Evolutionary conservation across 257 asterid species (phyloP), one percentile per base, ranked within the genome.

Genomic region (Solanum piurae): DNA sequence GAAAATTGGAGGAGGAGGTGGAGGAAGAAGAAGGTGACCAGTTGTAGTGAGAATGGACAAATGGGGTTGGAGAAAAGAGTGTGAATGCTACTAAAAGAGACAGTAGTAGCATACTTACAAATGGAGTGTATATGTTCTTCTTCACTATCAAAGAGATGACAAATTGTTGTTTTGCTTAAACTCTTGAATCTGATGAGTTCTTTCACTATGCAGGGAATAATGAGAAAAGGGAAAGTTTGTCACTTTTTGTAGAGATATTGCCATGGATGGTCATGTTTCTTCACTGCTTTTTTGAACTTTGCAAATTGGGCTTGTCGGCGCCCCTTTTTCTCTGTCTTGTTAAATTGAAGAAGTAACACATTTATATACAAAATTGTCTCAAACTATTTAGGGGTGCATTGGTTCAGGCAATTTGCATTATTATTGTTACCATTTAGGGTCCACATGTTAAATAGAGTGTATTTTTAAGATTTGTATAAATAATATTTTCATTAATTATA

Each of bases 21-120:
- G 92, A 89, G 84, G 94, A 87, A 87, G 97, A 91, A 91, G 95
- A 72, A 34, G 84, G 71, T 27, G 66, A 79, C 83, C 83, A 91
- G 91, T 91, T 91, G 88, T 93, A 93, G 89, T 96, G 98, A 88
- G 95, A 91, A 89, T 21, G 88, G 9, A 84, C 92, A 2, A 75
- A 85, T 69, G 80, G 87, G 12, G 89, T 37, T 29, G 91, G 83
- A 40, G 60, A 89, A 92, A 13, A 88, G 85, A 94, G 88, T 49
- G 93, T 83, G 87, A 92, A 87, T 58, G 88, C 86, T 44, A 89
- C 88, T 31, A 79, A 16, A 8, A 79, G 66, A 27, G 10, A 46
- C 60, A 79, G 14, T 42, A 79, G 85, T 79, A 79, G 85, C 85
- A 79, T 79, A 27, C 3, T 27, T 79, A 27, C 66, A 79, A 42